A percentile compares a stretch with the other conserved stretches of the same genome.
These are phyloP conservation scores for Jatropha curcas DNA, from an alignment of 345 rosid genomes.

Conservation along the genomic window DNA sequence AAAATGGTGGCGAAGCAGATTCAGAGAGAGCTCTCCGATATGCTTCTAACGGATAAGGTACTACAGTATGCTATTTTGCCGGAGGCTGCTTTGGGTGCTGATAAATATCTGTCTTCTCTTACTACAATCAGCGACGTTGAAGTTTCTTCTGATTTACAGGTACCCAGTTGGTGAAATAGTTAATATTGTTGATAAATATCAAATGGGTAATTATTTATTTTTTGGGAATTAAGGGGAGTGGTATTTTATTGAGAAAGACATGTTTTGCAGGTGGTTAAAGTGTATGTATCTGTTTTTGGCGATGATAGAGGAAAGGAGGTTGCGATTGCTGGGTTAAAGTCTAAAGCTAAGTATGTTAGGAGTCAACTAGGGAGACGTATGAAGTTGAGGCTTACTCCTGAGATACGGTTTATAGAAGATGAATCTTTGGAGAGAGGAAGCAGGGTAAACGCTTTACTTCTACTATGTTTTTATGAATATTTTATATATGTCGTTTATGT, in stretches of 20 bases:
- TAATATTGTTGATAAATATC: background rate
- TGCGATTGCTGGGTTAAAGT: slow-evolving; percentile 79
- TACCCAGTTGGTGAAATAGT: slow-evolving; percentile 11
- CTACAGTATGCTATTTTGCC: slow-evolving; percentile 82
- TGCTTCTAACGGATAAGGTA: slow-evolving; percentile 83
- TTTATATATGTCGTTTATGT: background rate
- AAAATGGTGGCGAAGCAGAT: slow-evolving; percentile 91
- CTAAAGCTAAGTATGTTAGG: slow-evolving; percentile 82
- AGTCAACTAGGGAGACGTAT: slow-evolving; percentile 78
- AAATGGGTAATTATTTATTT: background rate
- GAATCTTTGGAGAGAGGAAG: slow-evolving; percentile 90
- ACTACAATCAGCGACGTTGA: slow-evolving; percentile 87
- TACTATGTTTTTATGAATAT: background rate
- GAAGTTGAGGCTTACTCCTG: slow-evolving; percentile 88
- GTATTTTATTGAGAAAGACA: background rate
- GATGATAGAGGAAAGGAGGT: slow-evolving; percentile 93
- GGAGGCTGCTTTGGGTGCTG: slow-evolving; percentile 86
- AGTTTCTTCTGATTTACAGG: slow-evolving; percentile 84
- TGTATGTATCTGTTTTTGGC: slow-evolving; percentile 90
- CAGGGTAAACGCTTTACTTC: slow-evolving; percentile 55
- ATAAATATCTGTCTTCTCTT: slow-evolving; percentile 77
- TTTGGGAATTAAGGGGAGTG: background rate
- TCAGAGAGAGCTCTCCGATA: slow-evolving; percentile 83
- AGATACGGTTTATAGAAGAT: slow-evolving; percentile 83
- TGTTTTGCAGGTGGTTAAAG: slow-evolving; percentile 74